phyloP scores from a whole-genome alignment of 495 filamentous ascomycete species.

The Hypomontagnella submonticulosa region DNA sequence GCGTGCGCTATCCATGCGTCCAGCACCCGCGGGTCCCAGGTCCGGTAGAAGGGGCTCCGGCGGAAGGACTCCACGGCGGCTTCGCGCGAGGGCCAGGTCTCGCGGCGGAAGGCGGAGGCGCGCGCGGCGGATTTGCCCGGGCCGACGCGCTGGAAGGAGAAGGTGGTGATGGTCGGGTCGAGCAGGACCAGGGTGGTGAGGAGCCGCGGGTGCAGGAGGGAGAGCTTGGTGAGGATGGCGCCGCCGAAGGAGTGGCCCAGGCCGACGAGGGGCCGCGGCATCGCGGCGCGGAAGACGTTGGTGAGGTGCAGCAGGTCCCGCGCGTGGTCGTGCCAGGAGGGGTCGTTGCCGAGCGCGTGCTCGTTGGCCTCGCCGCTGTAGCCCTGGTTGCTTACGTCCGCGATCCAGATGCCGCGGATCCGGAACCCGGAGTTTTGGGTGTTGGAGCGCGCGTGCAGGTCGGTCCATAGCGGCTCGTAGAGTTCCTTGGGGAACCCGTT shows the following conservation, averaged over 20 bases:
- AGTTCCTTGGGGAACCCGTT: slow-evolving; percentile 96
- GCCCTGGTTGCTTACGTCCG: slow-evolving; percentile 83
- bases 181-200: slow-evolving; percentile 79
- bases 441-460: slow-evolving; percentile 65
- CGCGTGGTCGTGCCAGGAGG: slow-evolving; percentile 86
- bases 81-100: slow-evolving; percentile 75
- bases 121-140: slow-evolving; percentile 56
- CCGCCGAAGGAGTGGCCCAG: slow-evolving; percentile 93
- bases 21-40: slow-evolving; percentile 80
- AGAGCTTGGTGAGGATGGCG: slow-evolving; percentile 68
- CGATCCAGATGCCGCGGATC: slow-evolving; percentile 86
- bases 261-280: slow-evolving; percentile 89
- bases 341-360: slow-evolving; percentile 78
- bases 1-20: slow-evolving; percentile 73
- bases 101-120: slow-evolving; percentile 71
- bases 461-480: slow-evolving; percentile 89
- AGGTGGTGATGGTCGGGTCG: slow-evolving; percentile 78
- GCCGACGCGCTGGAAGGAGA: slow-evolving; percentile 51
- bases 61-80: slow-evolving; percentile 70
- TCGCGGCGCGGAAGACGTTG: slow-evolving; percentile 82
- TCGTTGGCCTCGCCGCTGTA: slow-evolving; percentile 81
- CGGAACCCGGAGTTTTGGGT: slow-evolving; percentile 63
- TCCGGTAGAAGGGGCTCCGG: slow-evolving; percentile 71
- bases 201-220: slow-evolving; percentile 84
- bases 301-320: slow-evolving; percentile 89